These are phyloP conservation scores for Suillus plorans DNA, from an alignment of 768 basidiomycete genomes.

Conservation along the genomic window DNA sequence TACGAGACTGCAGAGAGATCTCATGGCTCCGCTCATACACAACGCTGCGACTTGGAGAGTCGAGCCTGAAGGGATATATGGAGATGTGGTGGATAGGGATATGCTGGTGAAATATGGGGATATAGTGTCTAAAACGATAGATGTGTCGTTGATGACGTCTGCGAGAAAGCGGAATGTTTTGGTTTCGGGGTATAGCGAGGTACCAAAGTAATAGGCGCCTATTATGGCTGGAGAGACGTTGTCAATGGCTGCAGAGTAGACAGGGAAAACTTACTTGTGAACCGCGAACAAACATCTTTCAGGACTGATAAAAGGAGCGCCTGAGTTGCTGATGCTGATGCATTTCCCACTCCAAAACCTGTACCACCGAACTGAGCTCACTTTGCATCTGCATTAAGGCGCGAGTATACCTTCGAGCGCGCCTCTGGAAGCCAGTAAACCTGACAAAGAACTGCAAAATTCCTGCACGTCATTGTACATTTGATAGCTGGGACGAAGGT, in stretches of 20 bases:
- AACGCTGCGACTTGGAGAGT: constrained; percentile 47
- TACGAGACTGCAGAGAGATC: constrained; percentile 60
- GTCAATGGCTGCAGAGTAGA: not conserved
- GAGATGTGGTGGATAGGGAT: constrained; percentile 30
- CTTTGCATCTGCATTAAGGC: not conserved
- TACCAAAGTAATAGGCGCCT: constrained; percentile 60
- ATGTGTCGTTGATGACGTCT: constrained; percentile 62
- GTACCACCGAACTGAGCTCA: not conserved
- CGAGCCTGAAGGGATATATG: constrained; percentile 27
- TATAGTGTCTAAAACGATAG: constrained; percentile 58
- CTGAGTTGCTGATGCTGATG: constrained; percentile 62
- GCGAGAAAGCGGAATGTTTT: constrained; percentile 69
- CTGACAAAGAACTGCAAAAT: constrained; percentile 66
- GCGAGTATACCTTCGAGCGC: constrained; percentile 55
- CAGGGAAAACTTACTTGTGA: constrained; percentile 51
- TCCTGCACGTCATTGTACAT: constrained; percentile 65
- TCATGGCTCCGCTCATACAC: constrained; percentile 58
- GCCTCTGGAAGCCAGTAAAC: constrained; percentile 63
- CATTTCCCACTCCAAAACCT: constrained; percentile 73
- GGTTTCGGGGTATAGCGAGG: constrained; percentile 66
- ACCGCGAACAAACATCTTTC: constrained; percentile 61
- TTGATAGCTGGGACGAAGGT: constrained; percentile 51
- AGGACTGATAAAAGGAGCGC: constrained; percentile 65
- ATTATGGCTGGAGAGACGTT: constrained; percentile 49
- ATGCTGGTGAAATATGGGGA: constrained; percentile 51